These are phyloP conservation scores for Nothophytophthora sp. DNA, from an alignment of 352 stramenopile genomes.

Conservation along the genomic window DNA sequence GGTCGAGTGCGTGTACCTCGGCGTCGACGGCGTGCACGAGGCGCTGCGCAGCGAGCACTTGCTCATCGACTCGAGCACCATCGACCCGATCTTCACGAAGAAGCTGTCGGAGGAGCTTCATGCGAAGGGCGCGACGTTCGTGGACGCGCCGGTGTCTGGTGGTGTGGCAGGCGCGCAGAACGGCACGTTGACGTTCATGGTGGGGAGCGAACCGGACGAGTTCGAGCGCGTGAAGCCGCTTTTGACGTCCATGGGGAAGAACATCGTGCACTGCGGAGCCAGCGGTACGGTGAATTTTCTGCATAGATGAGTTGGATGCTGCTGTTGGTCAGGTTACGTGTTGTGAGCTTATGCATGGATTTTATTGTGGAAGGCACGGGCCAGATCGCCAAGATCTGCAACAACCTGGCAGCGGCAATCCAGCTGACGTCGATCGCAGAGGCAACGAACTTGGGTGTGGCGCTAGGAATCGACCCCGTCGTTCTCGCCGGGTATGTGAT, in stretches of 20 bases:
- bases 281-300: too few relatives aligned
- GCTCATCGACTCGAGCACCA: constrained; percentile 96
- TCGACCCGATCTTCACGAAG: constrained; percentile 93
- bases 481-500: constrained; percentile 56
- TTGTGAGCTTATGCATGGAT: background rate
- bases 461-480: constrained; percentile 92
- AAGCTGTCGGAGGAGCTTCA: constrained; percentile 75
- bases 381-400: constrained; percentile 93
- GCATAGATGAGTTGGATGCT: too few relatives aligned
- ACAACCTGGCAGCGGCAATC: constrained; percentile 95
- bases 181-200: constrained; percentile 98
- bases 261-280: constrained; percentile 92
- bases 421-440: constrained; percentile 95
- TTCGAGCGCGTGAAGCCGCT: constrained; percentile 81
- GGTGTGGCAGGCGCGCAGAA: constrained; percentile 96
- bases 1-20: constrained; percentile 85
- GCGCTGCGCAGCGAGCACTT: constrained; percentile 74
- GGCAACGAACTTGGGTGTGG: constrained; percentile 94
- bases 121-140: constrained; percentile 60
- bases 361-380: constrained; percentile 36
- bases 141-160: constrained; percentile 97
- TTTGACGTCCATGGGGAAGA: constrained; percentile 93
- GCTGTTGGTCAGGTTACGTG: background rate
- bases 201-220: constrained; percentile 72
- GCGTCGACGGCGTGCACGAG: constrained; percentile 70